These are phyloP conservation scores for Ceratocystis papillata DNA, from an alignment of 2,329 filamentous ascomycete species.

Conservation along the genomic window DNA sequence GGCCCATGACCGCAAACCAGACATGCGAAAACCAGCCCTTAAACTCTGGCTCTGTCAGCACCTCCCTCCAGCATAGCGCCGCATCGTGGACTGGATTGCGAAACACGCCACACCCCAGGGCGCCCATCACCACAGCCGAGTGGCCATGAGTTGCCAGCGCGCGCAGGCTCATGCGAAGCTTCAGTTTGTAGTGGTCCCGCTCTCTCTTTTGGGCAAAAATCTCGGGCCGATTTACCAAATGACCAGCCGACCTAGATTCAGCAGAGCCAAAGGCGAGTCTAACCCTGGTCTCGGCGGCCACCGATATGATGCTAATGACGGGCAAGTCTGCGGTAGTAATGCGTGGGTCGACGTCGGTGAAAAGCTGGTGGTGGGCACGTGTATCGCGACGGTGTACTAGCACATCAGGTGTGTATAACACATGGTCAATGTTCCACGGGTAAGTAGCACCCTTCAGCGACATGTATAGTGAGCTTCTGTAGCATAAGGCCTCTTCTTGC, in stretches of 20 bases:
- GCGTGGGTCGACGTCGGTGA: conserved; percentile 29
- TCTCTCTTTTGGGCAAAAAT: conserved; percentile 37
- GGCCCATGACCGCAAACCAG: conserved; percentile 17
- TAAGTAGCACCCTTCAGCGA: conserved; percentile 42
- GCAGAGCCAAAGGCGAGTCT: background rate
- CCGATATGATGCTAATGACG: conserved; percentile 48
- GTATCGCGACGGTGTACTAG: conserved; percentile 46
- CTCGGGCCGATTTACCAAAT: conserved; percentile 28
- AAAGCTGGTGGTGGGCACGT: conserved; percentile 37
- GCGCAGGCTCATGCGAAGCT: conserved; percentile 51
- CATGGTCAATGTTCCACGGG: conserved; percentile 39
- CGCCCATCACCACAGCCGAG: conserved; percentile 52
- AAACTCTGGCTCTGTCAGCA: conserved; percentile 52
- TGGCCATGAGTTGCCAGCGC: conserved; percentile 49
- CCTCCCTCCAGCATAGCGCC: conserved; percentile 51
- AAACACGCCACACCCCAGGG: conserved; percentile 59
- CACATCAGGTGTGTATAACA: conserved; percentile 52
- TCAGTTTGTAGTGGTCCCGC: conserved; percentile 47
- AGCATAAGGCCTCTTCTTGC: conserved; percentile 60
- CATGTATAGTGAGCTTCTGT: conserved; percentile 45
- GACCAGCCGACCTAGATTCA: background rate
- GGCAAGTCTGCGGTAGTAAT: conserved; percentile 32
- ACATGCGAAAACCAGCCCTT: conserved; percentile 46
- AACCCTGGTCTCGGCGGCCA: conserved; percentile 41
- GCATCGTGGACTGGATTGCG: conserved; percentile 51